Percentiles rank a stretch among this genome's conserved stretches.
These are phyloP conservation scores for Immersiella caudata DNA, from an alignment of 495 filamentous ascomycete species.

Conservation along the genomic window DNA sequence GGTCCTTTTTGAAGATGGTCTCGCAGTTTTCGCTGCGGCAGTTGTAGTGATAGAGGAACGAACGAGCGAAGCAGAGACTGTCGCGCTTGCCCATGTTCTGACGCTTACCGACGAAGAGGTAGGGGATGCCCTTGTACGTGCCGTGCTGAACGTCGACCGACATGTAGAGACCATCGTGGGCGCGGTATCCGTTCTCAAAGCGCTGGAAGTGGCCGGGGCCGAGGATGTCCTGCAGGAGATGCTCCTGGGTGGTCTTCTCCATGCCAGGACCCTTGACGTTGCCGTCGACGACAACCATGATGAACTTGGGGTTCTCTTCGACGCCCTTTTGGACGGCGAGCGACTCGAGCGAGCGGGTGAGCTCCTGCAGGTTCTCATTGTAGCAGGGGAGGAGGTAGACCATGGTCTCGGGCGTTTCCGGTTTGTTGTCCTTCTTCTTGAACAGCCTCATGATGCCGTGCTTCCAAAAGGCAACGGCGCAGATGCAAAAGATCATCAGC, in stretches of 20 bases:
- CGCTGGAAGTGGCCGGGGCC: not conserved
- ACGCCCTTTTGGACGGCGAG: not conserved
- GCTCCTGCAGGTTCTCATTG: not conserved
- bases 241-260: not conserved
- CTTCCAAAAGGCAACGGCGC: not conserved
- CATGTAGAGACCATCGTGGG: not conserved
- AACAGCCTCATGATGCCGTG: not conserved
- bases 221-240: not conserved
- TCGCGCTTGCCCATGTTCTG: not conserved
- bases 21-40: not conserved
- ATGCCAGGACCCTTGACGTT: not conserved
- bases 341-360: not conserved
- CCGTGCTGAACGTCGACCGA: not conserved
- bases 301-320: not conserved
- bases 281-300: not conserved
- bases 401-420: not conserved
- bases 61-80: not conserved
- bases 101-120: not conserved
- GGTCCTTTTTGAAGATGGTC: not conserved
- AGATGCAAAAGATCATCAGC: not conserved
- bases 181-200: not conserved
- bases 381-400: not conserved
- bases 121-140: not conserved
- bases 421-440: not conserved
- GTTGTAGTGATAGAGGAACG: not conserved